Base-by-base conservation (phyloP, 192 early-diverging fungal genomes). In the Coemansia sp. region DNA sequence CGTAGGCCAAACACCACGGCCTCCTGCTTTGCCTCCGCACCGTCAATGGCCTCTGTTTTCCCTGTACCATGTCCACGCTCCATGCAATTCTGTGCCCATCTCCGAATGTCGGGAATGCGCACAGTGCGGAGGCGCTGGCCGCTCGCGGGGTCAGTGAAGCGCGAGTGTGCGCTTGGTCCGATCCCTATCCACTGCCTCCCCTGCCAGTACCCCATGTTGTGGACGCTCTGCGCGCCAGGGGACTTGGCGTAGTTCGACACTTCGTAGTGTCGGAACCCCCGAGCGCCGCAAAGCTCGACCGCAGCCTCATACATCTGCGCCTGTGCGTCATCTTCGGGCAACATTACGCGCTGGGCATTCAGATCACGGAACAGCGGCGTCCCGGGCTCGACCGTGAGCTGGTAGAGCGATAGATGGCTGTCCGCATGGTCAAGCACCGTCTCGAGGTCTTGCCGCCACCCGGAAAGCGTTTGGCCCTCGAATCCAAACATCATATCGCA, bases 161-260 rank as follows among this genome's bases (percentile, higher is more conserved):
- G 75, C 19, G 84, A 85, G 25, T 87, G 86, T 3, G 86, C 86
- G 41, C 86, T 85, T 9, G 86, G 86, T 0, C 86, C 86, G 36
- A 87, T 70, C 11, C 86, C 86, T 9, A 87, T 50, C 66, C 82
- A 85, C 52, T 85, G 75, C 25, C 67, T 65, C 42, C 84, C 83
- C 23, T 69, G 69, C 86, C 86, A 87, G 59, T 85, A 85, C 0
- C 71, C 71, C 36, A 22, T 63, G 65, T 87, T 87, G 63, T 87
- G 86, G 25, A 35, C 20, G 56, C 78, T 71, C 58, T 83, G 66
- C 14, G 71, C 38, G 4, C 7, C 20, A 2, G 45, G 9, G 36
- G 29, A 11, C 19, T n/a, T n/a, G 0, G 65, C 75, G 40, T 82
- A 87, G 53, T 64, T 84, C 10, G 81, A 83, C 8, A 87, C 86